Evolutionary conservation across 2,329 filamentous ascomycete genomes (phyloP).

Genomic region (Trichophyton mentagrophytes): DNA sequence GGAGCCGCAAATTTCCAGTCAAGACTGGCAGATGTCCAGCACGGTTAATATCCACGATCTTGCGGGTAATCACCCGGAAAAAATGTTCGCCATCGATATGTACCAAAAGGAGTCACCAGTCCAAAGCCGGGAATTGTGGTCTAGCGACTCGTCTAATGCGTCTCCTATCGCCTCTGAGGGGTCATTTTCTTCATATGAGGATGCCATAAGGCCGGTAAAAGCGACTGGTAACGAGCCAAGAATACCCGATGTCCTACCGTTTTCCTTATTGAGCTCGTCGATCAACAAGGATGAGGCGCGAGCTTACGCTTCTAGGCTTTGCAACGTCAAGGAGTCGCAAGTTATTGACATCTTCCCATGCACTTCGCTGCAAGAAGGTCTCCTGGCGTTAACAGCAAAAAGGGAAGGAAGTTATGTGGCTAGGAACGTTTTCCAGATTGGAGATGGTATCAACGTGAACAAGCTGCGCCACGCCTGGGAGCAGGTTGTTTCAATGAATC

Average conservation of each 20-base stretch:
- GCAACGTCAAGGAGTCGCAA: not conserved
- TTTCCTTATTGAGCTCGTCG: not conserved
- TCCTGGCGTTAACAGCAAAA: constrained; percentile 25
- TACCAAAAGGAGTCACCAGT: constrained; percentile 13
- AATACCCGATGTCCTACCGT: not conserved
- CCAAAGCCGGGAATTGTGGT: not conserved
- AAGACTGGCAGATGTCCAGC: not conserved
- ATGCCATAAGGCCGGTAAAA: not conserved
- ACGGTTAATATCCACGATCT: not conserved
- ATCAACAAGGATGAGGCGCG: not conserved
- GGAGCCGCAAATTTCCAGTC: not conserved
- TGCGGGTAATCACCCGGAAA: not conserved
- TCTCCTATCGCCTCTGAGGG: constrained; percentile 18
- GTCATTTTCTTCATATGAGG: constrained; percentile 18
- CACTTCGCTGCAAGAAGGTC: constrained; percentile 30
- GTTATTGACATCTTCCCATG: constrained; percentile 25
- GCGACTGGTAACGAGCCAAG: not conserved
- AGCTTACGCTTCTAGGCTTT: not conserved
- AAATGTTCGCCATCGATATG: not conserved
- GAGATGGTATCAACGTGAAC: constrained; percentile 17
- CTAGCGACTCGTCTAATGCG: constrained; percentile 5
- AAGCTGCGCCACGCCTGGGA: constrained; percentile 28
- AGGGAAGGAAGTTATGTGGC: constrained; percentile 26
- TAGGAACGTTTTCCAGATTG: constrained; percentile 20
- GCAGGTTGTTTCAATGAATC: constrained; percentile 19